Evolutionary conservation across 148 eudicot species (phyloP).

Genomic region (Spergularia bocconei): DNA sequence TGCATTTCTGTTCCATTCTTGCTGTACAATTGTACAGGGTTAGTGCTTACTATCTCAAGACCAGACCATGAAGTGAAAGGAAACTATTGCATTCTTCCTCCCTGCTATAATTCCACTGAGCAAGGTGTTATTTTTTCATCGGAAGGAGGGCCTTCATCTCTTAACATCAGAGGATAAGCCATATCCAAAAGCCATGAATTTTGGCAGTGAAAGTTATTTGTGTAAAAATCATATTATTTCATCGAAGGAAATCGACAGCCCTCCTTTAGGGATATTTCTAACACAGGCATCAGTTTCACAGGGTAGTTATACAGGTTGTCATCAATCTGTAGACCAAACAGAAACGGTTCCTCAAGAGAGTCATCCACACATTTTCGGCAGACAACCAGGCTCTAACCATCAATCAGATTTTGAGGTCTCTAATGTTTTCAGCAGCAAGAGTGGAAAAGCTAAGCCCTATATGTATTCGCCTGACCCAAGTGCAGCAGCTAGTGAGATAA

Average conservation of each 20-base stretch:
- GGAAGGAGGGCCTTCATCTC: constrained; percentile 72
- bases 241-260: constrained; percentile 27
- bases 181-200: constrained; percentile 28
- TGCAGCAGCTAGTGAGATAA: constrained; percentile 55
- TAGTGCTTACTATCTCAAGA: constrained; percentile 55
- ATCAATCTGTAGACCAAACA: constrained; percentile 25
- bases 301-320: constrained; percentile 21
- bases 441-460: constrained; percentile 52
- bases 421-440: constrained; percentile 26
- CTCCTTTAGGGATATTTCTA: constrained; percentile 22
- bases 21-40: constrained; percentile 83
- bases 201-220: constrained; percentile 24
- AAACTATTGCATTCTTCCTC: constrained; percentile 52
- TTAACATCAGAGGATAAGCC: constrained; percentile 41
- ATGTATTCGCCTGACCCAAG: constrained; percentile 86
- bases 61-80: constrained; percentile 52
- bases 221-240: constrained; percentile 35
- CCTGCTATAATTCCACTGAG: constrained; percentile 74
- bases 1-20: constrained; percentile 79
- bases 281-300: constrained; percentile 32
- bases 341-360: constrained; percentile 26
- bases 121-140: constrained; percentile 32
- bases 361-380: constrained; percentile 17
- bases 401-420: constrained; percentile 34
- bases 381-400: constrained; percentile 29